These are phyloP conservation scores for Epichloe gansuensis DNA, from an alignment of 2,329 filamentous ascomycete genomes.

Conservation along the genomic window DNA sequence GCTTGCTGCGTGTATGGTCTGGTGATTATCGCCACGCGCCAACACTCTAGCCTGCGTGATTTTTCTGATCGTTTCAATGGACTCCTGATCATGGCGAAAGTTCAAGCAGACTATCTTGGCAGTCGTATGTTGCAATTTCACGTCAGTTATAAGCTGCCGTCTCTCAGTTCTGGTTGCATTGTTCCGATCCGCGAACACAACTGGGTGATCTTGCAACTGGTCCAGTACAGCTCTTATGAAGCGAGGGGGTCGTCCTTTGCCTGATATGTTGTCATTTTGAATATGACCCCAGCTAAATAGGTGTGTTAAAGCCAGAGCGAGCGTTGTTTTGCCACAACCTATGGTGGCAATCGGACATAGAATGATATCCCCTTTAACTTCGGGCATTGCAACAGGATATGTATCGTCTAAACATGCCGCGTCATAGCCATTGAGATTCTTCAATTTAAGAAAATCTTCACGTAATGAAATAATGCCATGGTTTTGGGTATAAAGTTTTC, in stretches of 20 bases:
- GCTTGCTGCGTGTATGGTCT: slow-evolving; percentile 84
- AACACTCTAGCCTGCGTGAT: slow-evolving; percentile 71
- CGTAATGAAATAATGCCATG: slow-evolving; percentile 91
- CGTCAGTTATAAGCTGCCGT: slow-evolving; percentile 73
- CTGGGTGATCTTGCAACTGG: slow-evolving; percentile 50
- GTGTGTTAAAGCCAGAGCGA: slow-evolving; percentile 68
- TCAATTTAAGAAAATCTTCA: slow-evolving; percentile 73
- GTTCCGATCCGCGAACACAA: slow-evolving; percentile 85
- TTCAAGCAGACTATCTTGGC: slow-evolving; percentile 75
- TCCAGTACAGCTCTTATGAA: slow-evolving; percentile 64
- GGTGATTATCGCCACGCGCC: slow-evolving; percentile 85
- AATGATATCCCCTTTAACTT: slow-evolving; percentile 57
- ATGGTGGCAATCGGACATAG: slow-evolving; percentile 89
- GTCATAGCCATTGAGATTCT: slow-evolving; percentile 77
- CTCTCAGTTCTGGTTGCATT: slow-evolving; percentile 85
- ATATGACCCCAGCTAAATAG: slow-evolving; percentile 88
- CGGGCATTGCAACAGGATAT: slow-evolving; percentile 31
- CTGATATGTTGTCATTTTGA: slow-evolving; percentile 92
- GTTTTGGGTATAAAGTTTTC: slow-evolving; percentile 65
- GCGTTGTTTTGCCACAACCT: slow-evolving; percentile 92
- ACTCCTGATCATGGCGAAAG: slow-evolving; percentile 71
- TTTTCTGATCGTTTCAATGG: slow-evolving; percentile 59
- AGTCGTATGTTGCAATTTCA: slow-evolving; percentile 48
- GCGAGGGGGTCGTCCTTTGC: slow-evolving; percentile 60
- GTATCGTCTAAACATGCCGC: slow-evolving; percentile 65